These are phyloP conservation scores for Thamnidium elegans DNA, from an alignment of 192 early-diverging fungal species.

Conservation along the genomic window DNA sequence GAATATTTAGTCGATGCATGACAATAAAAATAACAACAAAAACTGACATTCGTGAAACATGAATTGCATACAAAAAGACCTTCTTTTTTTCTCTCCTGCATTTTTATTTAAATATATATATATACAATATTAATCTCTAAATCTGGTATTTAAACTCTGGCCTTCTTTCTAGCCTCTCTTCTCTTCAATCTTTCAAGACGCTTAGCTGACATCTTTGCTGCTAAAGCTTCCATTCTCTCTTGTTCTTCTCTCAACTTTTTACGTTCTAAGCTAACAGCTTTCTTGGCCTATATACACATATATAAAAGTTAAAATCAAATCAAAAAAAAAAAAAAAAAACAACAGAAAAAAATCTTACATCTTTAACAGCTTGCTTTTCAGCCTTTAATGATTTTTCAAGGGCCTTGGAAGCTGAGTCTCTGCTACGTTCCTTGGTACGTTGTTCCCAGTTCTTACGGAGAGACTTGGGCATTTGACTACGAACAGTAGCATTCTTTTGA, in stretches of 20 bases:
- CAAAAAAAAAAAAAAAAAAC: background rate
- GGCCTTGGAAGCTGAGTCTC: conserved; percentile 40
- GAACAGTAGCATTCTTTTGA: conserved; percentile 33
- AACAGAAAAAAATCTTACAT: conserved; percentile 42
- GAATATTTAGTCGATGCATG: no score
- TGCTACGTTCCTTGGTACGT: conserved; percentile 46
- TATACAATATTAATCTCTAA: no score
- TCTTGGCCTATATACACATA: conserved; percentile 21
- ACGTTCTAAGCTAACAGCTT: conserved; percentile 37
- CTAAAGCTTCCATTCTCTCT: conserved; percentile 47
- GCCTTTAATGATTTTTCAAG: conserved; percentile 55
- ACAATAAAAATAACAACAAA: no score
- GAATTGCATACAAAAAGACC: no score
- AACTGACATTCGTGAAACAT: no score
- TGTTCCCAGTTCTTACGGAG: conserved; percentile 49
- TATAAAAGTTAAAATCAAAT: background rate
- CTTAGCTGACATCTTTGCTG: conserved; percentile 36
- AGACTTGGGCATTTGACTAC: conserved; percentile 30
- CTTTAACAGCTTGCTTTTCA: conserved; percentile 46
- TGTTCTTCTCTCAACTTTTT: conserved; percentile 47
- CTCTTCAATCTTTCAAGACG: conserved; percentile 23
- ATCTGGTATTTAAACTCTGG: conserved; percentile 3
- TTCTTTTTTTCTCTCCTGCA: background rate
- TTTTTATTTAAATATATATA: background rate
- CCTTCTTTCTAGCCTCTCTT: conserved; percentile 31